Evolutionary conservation across 768 basidiomycete genomes (phyloP), one percentile per base, ranked within the genome.

Genomic region (Lentinula sp.): DNA sequence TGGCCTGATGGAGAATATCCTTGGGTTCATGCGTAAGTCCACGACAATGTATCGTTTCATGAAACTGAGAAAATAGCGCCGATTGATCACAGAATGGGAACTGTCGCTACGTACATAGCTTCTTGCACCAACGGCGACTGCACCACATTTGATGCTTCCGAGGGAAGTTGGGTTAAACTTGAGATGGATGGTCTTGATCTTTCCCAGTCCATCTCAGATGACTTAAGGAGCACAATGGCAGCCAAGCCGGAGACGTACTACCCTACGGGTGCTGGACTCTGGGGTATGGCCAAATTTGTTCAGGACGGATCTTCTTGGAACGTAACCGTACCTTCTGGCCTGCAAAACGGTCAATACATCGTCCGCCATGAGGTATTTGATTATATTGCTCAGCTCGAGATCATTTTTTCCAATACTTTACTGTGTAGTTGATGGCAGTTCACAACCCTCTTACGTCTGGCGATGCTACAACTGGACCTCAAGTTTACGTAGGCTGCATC

Each of bases 231-330:
- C 6, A 67, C 68, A 18, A 70, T 70, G 69, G 59, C 63, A 43
- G 51, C 37, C 46, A 65, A 70, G 55, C 68, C 68, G 3, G 69
- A 69, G 39, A 34, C 28, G 34, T 69, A 68, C 32, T 63, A 60
- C 45, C 68, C 67, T 11, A 63, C 58, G 13, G 66, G 61, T 34
- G 40, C 59, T 1, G 68, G 66, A 13, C 60, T 69, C 28, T 69
- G 68, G 68, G 68, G 63, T n/a, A 67, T 69, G 67, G 68, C 68
- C 23, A 66, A 66, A 52, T 43, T 69, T 10, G 65, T 68, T 13
- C 62, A 68, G 52, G 56, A 65, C 32, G 65, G 66, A 35, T 65
- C 66, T 16, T 57, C 61, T 62, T 65, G 65, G 66, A 66, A 18
- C 21, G 63, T 70, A 43, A 64, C 60, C 21, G 64, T 70, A 18